These are phyloP conservation scores for Naegleria lovaniensis DNA, from an alignment of 208 protist species.

Conservation along the genomic window DNA sequence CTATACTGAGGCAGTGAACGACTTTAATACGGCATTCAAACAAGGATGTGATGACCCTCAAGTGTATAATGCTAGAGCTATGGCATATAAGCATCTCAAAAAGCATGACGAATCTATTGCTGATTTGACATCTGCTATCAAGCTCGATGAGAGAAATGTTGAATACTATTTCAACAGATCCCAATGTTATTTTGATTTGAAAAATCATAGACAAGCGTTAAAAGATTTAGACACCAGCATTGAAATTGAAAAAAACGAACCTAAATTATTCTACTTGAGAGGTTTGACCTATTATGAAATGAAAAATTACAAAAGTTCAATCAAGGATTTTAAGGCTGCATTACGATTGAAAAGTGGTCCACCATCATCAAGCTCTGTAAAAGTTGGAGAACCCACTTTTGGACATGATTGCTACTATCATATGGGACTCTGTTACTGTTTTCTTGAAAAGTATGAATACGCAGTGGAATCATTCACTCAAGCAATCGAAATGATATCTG, in stretches of 20 bases:
- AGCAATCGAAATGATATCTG: constrained; percentile 46
- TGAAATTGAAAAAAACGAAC: constrained; percentile 31
- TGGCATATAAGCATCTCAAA: constrained; percentile 47
- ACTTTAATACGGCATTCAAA: constrained; percentile 44
- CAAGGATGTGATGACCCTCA: constrained; percentile 40
- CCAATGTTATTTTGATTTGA: constrained; percentile 47
- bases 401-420: constrained; percentile 50
- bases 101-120: constrained; percentile 38
- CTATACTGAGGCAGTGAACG: constrained; percentile 47
- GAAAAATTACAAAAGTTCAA: constrained; percentile 32
- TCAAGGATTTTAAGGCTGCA: constrained; percentile 35
- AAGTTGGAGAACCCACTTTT: constrained; percentile 14
- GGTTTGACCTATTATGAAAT: constrained; percentile 40
- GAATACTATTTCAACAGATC: constrained; percentile 46
- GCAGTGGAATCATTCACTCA: constrained; percentile 49
- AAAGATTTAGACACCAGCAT: constrained; percentile 38
- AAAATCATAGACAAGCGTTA: constrained; percentile 35
- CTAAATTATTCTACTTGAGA: constrained; percentile 44
- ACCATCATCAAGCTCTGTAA: neutral
- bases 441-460: constrained; percentile 38
- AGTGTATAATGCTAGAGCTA: constrained; percentile 54
- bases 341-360: constrained; percentile 26
- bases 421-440: constrained; percentile 41
- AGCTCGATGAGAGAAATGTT: constrained; percentile 38
- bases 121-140: constrained; percentile 39